Percentiles rank a stretch among this genome's conserved stretches.
phyloP scores from a whole-genome alignment of 1,139 yeast species.

The Diutina ranongensis region DNA sequence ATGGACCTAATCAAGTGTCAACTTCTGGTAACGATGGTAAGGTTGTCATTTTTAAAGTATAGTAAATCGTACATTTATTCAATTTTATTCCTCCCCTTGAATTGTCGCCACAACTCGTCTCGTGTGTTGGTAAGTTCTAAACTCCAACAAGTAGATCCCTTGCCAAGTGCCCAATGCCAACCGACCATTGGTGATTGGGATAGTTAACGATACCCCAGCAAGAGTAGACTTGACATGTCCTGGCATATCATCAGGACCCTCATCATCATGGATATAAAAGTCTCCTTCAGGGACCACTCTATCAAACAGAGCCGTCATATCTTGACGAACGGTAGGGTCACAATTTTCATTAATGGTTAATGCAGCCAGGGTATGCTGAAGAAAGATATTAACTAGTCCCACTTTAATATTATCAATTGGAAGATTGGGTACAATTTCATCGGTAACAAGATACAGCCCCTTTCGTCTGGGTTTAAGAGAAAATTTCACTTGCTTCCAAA shows the following conservation, averaged over 20 bases:
- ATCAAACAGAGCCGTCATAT: constrained; percentile 53
- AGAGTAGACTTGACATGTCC: constrained; percentile 62
- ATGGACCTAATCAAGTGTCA: constrained; percentile 33
- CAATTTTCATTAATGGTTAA: constrained; percentile 68
- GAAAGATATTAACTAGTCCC: constrained; percentile 55
- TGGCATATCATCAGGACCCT: constrained; percentile 79
- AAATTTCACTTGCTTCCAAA: constrained; percentile 48
- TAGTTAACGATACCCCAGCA: constrained; percentile 52
- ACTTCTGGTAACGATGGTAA: constrained; percentile 75
- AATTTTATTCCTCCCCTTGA: constrained; percentile 35
- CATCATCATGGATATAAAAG: constrained; percentile 54
- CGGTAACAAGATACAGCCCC: constrained; percentile 63
- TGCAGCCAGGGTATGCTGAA: constrained; percentile 75
- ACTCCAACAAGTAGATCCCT: constrained; percentile 67
- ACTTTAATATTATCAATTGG: constrained; percentile 47
- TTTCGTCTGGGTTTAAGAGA: constrained; percentile 45
- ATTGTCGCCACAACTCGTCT: constrained; percentile 64
- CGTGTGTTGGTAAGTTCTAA: constrained; percentile 50
- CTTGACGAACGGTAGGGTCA: constrained; percentile 67
- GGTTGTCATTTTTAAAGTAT: constrained; percentile 49
- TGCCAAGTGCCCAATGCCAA: constrained; percentile 79
- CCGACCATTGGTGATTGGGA: constrained; percentile 60
- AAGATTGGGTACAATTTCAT: constrained; percentile 42
- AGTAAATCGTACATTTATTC: not conserved
- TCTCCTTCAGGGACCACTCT: constrained; percentile 63